Evolutionary conservation across 495 filamentous ascomycete genomes (phyloP).

Genomic region (Hyaloscypha bicolor): DNA sequence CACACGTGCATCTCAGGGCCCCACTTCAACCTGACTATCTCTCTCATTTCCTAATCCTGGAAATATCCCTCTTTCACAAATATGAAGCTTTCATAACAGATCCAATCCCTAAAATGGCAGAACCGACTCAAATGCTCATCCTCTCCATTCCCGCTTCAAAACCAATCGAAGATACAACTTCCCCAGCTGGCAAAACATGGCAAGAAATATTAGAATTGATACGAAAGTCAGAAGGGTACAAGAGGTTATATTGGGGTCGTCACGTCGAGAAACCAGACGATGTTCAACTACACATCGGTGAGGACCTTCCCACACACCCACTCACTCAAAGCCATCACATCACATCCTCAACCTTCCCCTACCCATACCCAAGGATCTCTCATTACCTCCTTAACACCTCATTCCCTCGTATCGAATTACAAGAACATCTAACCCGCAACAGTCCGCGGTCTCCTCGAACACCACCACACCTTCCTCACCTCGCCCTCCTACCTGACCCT

Average conservation of each 20-base stretch:
- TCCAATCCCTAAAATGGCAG: not conserved
- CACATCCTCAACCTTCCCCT: not conserved
- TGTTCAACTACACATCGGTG: constrained; percentile 27
- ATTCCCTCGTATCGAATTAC: too few relatives aligned
- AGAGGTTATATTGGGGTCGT: constrained; percentile 29
- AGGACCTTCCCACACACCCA: not conserved
- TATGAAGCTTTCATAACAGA: not conserved
- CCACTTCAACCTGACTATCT: not conserved
- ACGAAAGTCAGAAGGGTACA: not conserved
- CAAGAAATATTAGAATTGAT: not conserved
- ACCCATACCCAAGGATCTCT: not conserved
- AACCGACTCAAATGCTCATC: constrained; percentile 10
- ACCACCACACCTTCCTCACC: not conserved
- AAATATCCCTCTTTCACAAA: not conserved
- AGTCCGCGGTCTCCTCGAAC: not conserved
- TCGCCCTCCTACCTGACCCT: not conserved
- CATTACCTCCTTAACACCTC: not conserved
- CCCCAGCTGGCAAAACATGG: not conserved
- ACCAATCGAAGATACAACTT: not conserved
- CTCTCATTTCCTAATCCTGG: not conserved
- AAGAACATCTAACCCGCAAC: not conserved
- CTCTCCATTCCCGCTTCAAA: not conserved
- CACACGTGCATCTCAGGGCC: constrained; percentile 2
- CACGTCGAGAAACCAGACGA: constrained; percentile 23
- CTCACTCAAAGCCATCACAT: constrained; percentile 1